Evolutionary conservation across 2,329 filamentous ascomycete genomes (phyloP), one percentile per base, ranked within the genome.

Genomic region (Hypoxylon sp.): DNA sequence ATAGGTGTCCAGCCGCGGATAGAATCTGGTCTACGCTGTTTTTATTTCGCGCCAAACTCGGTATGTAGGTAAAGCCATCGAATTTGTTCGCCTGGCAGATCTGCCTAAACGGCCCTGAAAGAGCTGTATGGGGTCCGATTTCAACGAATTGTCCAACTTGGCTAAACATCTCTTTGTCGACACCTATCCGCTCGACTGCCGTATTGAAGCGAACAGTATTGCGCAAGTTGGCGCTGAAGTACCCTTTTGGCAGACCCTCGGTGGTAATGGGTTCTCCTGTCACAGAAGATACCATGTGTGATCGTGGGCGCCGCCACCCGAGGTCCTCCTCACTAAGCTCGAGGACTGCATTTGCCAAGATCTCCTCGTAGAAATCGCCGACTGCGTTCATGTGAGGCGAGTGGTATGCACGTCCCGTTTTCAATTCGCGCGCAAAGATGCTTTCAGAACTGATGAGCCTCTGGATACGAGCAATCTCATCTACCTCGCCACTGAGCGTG

Each of bases 401-500:
- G 17, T 43, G 28, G 6, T 30, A 30, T 30, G 28, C 28, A 9
- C 6, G 28, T 30, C 38, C 38, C 3, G 38, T 43, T 19, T 43
- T 43, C 17, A 43, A 75, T 0, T 80, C 81, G 2, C 84, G 82
- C 0, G 83, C 85, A 50, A 84, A 84, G 65, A 84, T 83, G 17
- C 83, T 78, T 17, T 80, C 75, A 2, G 80, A 80, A 36, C 80
- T 81, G 53, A 81, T 43, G 10, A 43, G 73, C 4, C 78, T 70
- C 23, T 79, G 86, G 73, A 1, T 75, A 75, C 72, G 80, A 77
- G 23, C 5, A 43, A 43, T 43, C 17, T 43, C 38, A 81, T 60
- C 80, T 11, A 82, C 82, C 6, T 84, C 81, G 7, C 84, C 83
- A 17, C 83, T 83, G 46, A 84, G 83, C 7, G 85, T 78, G 21